Evolutionary conservation across 176 grass and related monocot genomes (phyloP).

Genomic region (Lolium perenne): DNA sequence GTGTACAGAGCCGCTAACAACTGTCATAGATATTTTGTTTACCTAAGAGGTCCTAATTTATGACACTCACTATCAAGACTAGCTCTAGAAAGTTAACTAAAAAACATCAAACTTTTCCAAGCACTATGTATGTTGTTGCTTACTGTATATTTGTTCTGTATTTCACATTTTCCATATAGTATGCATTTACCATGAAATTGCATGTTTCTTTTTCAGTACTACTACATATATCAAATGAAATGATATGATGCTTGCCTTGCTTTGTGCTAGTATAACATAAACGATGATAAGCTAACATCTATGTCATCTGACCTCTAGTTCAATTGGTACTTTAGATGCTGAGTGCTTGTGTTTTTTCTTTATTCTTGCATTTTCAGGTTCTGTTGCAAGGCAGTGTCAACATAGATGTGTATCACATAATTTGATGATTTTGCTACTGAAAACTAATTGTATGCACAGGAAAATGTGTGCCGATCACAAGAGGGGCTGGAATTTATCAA

Average conservation of each 20-base stretch:
- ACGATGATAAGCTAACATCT: background rate
- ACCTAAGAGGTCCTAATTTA: too few species aligned
- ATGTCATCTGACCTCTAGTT: background rate
- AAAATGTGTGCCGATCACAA: slow-evolving; percentile 86
- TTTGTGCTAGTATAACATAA: background rate
- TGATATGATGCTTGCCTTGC: background rate
- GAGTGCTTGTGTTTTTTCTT: slow-evolving; percentile 4
- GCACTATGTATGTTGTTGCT: too few species aligned
- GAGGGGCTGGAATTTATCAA: slow-evolving; percentile 95
- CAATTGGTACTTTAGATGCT: slow-evolving; percentile 8
- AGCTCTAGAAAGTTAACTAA: too few species aligned
- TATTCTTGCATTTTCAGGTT: slow-evolving; percentile 19
- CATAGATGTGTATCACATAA: background rate
- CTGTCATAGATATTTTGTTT: too few species aligned
- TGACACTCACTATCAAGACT: too few species aligned
- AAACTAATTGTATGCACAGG: slow-evolving; percentile 50
- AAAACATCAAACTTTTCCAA: too few species aligned
- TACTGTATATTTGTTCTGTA: too few species aligned
- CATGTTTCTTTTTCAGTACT: too few species aligned
- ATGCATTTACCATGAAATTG: too few species aligned
- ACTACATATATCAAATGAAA: too few species aligned
- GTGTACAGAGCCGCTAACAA: too few species aligned
- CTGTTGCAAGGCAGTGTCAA: background rate
- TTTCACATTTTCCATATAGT: too few species aligned
- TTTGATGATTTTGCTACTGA: slow-evolving; percentile 10